Base-by-base conservation (phyloP, 345 rosid genomes). In the Populus deltoides region DNA sequence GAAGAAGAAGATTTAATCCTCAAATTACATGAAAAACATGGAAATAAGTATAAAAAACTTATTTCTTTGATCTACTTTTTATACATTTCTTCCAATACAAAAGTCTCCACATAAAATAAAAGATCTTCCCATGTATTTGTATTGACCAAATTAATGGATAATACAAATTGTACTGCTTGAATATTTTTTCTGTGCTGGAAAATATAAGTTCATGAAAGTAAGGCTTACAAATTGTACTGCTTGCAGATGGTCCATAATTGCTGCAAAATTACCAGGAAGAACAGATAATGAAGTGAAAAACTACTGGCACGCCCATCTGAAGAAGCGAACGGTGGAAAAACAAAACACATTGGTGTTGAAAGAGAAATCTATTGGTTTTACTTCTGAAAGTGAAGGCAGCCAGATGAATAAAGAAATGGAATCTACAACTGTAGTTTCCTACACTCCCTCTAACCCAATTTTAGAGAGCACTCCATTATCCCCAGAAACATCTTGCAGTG, bases 231-330 rank as follows among this genome's bases (percentile, higher is more conserved):
- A 1, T 39, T 16, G n/a, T 47, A 7, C 47, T 22, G 31, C 31
- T 29, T 5, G 10, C 76, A 86, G 88, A 66, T 86, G 88, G 88
- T 83, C 88, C 51, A 20, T 45, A 81, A 82, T 84, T 35, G 85
- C 87, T 22, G 74, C 81, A 59, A 70, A 72, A 55, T 76, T 86
- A 68, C 83, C 82, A 0, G 85, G 84, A 75, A 80, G 87, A 81
- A 76, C 88, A 27, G 88, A 86, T 35, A 86, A 86, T 15, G 85
- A 79, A n/a, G 72, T 86, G 8, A 86, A 86, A 43, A 86, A 86
- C 71, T 75, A 77, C 66, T 86, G 88, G 88, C 83, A 86, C 51
- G 25, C 80, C 25, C 55, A 35, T 27, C 41, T 86, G 3, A 86
- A 81, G 86, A 83, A 79, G 67, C 74, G 53, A n/a, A 8, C 24